A percentile compares a stretch with the other conserved stretches of the same genome.
Evolutionary conservation across 768 basidiomycete species (phyloP).

Genomic region (Phanerochaete sordida): DNA sequence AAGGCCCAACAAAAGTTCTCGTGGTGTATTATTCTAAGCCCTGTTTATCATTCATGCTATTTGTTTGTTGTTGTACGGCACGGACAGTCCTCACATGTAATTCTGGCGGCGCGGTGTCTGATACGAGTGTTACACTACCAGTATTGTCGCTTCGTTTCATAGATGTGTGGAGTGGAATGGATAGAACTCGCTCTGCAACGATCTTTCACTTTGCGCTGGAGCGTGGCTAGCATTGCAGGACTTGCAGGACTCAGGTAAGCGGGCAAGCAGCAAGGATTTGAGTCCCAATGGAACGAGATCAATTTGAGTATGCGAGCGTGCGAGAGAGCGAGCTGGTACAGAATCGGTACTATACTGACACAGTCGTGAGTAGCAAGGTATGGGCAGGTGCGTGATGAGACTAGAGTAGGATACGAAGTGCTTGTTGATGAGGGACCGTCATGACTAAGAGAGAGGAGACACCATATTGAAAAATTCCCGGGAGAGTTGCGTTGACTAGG

Average conservation of each 20-base stretch:
- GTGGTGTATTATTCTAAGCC: background rate
- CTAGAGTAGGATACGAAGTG: background rate
- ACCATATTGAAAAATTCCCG: background rate
- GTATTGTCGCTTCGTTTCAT: background rate
- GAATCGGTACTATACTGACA: background rate
- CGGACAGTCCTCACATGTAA: background rate
- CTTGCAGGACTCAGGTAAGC: background rate
- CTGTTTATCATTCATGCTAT: constrained; percentile 1
- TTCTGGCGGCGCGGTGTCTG: background rate
- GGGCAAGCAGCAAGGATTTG: background rate
- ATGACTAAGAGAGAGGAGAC: background rate
- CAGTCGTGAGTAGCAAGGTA: background rate
- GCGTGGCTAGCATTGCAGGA: no score
- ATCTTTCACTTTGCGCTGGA: background rate
- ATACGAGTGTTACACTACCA: background rate
- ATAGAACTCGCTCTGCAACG: background rate
- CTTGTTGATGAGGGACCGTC: constrained; percentile 1
- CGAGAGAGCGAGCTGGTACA: background rate
- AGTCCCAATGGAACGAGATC: background rate
- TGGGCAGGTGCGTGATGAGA: background rate
- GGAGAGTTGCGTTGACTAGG: background rate
- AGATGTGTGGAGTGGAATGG: background rate
- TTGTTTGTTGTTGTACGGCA: background rate
- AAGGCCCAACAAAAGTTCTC: background rate
- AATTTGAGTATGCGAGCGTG: background rate